Percentiles rank a stretch among this genome's conserved stretches.
These are phyloP conservation scores for Glaciozyma antarctica DNA, from an alignment of 768 basidiomycete species.

Conservation along the genomic window DNA sequence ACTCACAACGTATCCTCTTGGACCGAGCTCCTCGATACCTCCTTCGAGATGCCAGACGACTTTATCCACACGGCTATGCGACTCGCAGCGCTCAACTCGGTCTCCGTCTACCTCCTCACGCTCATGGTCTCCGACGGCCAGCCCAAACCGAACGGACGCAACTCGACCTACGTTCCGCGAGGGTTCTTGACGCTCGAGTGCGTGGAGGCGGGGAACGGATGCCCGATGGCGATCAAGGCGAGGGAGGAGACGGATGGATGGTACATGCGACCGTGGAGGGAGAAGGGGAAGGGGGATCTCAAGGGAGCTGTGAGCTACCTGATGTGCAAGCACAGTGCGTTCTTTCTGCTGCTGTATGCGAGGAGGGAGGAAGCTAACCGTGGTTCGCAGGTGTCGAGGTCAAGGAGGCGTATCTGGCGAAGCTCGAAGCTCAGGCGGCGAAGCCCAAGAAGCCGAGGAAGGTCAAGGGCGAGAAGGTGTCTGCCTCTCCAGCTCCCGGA, in stretches of 20 bases:
- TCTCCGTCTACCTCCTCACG: not conserved
- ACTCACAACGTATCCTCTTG: not conserved
- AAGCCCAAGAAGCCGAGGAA: not conserved
- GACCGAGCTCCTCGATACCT: not conserved
- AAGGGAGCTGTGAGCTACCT: not conserved
- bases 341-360: not conserved
- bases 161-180: not conserved
- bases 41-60: not conserved
- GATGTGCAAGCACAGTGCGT: not conserved
- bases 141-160: not conserved
- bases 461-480: not conserved
- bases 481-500: not conserved
- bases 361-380: not conserved
- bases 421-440: not conserved
- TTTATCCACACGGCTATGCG: not conserved
- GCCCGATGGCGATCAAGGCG: constrained; percentile 2
- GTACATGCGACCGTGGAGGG: constrained; percentile 1
- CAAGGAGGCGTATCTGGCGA: not conserved
- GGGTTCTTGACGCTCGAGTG: constrained; percentile 4
- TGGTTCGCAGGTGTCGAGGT: not conserved
- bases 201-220: not conserved
- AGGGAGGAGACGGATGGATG: not conserved
- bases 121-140: constrained; percentile 4
- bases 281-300: constrained; percentile 1
- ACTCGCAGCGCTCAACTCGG: not conserved